Conservation (phyloP, 148 eudicot genomes). For the Chenopodium quinoa region DNA sequence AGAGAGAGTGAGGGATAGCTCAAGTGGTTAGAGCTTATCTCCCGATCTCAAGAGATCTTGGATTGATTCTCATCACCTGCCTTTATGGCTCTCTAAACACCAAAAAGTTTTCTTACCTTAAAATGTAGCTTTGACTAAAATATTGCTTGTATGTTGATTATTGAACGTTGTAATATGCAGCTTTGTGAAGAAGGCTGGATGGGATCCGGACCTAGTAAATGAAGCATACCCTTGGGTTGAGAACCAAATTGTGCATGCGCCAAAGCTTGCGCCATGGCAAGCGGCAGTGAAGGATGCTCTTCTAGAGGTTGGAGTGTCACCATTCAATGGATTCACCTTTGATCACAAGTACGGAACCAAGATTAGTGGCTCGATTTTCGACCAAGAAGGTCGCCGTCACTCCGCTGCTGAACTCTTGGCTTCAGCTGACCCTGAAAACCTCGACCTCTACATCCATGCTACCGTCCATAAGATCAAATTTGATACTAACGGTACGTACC, state of each 20-base stretch:
- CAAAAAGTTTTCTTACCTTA: no score
- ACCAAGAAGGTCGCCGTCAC: slow-evolving; percentile 66
- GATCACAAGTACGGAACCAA: slow-evolving; percentile 91
- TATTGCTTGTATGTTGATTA: no score
- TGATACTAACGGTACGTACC: slow-evolving; percentile 39
- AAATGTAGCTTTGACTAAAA: no score
- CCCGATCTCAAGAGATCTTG: no score
- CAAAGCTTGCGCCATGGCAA: slow-evolving; percentile 67
- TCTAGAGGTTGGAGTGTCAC: slow-evolving; percentile 70
- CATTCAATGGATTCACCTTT: slow-evolving; percentile 87
- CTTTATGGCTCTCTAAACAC: no score
- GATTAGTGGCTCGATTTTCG: slow-evolving; percentile 89
- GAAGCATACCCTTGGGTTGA: slow-evolving; percentile 89
- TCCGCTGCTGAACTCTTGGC: slow-evolving; percentile 77
- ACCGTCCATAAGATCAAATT: slow-evolving; percentile 65
- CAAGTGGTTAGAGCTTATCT: no score
- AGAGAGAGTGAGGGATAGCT: no score
- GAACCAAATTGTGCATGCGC: slow-evolving; percentile 67
- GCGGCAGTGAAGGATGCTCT: slow-evolving; percentile 66
- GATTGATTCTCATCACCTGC: no score
- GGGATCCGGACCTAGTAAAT: slow-evolving; percentile 72
- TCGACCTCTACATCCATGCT: slow-evolving; percentile 64
- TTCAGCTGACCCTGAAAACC: slow-evolving; percentile 54
- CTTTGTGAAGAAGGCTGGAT: slow-evolving; percentile 52
- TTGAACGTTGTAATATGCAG: slow-evolving; percentile 25